A percentile compares a stretch with the other conserved stretches of the same genome.
Evolutionary conservation across 1,139 yeast genomes (phyloP).

Genomic region (Taiozyma sp.): DNA sequence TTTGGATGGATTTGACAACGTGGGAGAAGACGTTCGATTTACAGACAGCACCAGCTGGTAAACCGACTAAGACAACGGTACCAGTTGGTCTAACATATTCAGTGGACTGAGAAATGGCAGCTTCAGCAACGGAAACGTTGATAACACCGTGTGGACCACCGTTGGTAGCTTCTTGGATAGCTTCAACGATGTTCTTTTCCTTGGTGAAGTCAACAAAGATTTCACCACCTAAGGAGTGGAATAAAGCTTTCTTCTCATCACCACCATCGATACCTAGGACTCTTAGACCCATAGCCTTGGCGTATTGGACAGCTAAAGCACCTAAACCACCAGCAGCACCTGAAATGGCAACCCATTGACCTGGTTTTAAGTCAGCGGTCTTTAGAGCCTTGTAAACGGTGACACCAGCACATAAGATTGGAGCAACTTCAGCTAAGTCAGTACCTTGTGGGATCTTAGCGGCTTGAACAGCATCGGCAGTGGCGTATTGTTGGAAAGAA

Average conservation of each 20-base stretch:
- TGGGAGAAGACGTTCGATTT: slow-evolving; percentile 58
- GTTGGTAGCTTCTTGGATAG: slow-evolving; percentile 47
- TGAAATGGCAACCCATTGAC: slow-evolving; percentile 72
- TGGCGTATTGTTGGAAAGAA: slow-evolving; percentile 74
- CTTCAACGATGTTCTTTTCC: slow-evolving; percentile 51
- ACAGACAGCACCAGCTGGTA: slow-evolving; percentile 69
- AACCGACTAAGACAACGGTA: slow-evolving; percentile 67
- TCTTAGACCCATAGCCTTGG: slow-evolving; percentile 66
- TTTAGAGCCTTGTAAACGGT: slow-evolving; percentile 76
- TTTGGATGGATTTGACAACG: slow-evolving; percentile 57
- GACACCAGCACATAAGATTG: slow-evolving; percentile 77
- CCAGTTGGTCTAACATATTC: slow-evolving; percentile 64
- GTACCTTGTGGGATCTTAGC: slow-evolving; percentile 63
- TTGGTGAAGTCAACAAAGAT: slow-evolving; percentile 57
- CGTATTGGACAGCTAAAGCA: slow-evolving; percentile 68
- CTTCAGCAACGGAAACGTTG: slow-evolving; percentile 67
- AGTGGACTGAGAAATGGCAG: slow-evolving; percentile 58
- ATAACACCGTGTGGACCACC: slow-evolving; percentile 79
- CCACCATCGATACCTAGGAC: slow-evolving; percentile 77
- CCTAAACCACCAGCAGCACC: slow-evolving; percentile 84
- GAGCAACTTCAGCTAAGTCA: slow-evolving; percentile 63
- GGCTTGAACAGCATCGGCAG: slow-evolving; percentile 75
- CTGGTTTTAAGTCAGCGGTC: slow-evolving; percentile 57
- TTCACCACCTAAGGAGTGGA: slow-evolving; percentile 60
- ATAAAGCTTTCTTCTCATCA: slow-evolving; percentile 54